Evolutionary conservation across 495 filamentous ascomycete species (phyloP).

Genomic region (Daldinia bambusicola): DNA sequence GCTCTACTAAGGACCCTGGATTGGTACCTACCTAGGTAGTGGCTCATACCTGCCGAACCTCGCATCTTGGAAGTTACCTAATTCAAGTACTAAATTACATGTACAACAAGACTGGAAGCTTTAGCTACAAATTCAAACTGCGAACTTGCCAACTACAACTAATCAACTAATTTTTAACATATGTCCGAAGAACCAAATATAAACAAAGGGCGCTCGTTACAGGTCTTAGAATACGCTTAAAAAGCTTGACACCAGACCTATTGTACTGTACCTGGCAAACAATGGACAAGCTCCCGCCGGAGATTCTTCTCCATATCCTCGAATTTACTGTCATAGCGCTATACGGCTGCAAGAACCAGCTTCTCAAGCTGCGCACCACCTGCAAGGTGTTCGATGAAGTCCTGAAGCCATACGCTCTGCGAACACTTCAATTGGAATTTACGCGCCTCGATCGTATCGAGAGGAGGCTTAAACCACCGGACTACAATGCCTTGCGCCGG

Average conservation of each 20-base stretch:
- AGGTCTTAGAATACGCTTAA: neutral
- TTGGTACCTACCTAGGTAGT: too few relatives aligned
- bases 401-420: conserved; percentile 38
- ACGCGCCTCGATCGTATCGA: conserved; percentile 38
- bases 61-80: neutral
- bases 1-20: neutral
- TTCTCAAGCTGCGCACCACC: conserved; percentile 40
- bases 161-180: neutral
- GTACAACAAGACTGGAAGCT: too few relatives aligned
- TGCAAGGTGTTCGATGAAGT: conserved; percentile 44
- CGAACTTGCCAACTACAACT: neutral
- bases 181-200: neutral
- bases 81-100: too few relatives aligned
- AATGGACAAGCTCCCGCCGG: conserved; percentile 31
- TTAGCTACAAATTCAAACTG: neutral
- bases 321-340: conserved; percentile 21
- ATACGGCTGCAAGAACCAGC: conserved; percentile 32
- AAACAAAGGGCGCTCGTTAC: neutral
- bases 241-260: neutral
- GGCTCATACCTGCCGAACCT: conserved; percentile 2
- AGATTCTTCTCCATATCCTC: conserved; percentile 35
- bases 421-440: conserved; percentile 45
- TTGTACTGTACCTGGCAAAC: too few relatives aligned
- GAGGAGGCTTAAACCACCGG: conserved; percentile 12
- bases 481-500: conserved; percentile 34